Evolutionary conservation across 805 yeast species (phyloP), one percentile per base, ranked within the genome.

Genomic region (Kazachstania taianensis): DNA sequence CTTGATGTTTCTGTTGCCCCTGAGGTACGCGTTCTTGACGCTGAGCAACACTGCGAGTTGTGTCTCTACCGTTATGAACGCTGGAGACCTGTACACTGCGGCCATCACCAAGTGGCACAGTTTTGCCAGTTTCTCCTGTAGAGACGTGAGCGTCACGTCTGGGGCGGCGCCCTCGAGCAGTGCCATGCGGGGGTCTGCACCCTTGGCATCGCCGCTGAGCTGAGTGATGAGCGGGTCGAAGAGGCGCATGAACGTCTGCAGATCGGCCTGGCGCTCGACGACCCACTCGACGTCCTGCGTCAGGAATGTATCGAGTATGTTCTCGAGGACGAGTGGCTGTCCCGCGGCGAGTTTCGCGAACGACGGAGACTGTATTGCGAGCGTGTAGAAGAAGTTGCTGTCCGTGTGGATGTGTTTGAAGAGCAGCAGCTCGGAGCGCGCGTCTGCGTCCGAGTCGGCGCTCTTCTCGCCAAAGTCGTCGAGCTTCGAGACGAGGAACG

Each of bases 111-210:
- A 63, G 50, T 81, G 92, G 3, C 84, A 62, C 9, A 84, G 55
- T 48, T 81, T 79, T 15, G 89, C 77, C 3, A 89, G 55, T 38
- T 70, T 67, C 46, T 81, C 82, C 47, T 75, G 81, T 31, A 67
- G 18, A 24, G 25, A n/a, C n/a, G n/a, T n/a, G n/a, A n/a, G n/a
- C n/a, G n/a, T n/a, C n/a, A n/a, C n/a, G n/a, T n/a, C n/a, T n/a
- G n/a, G n/a, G n/a, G n/a, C n/a, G n/a, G n/a, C n/a, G n/a, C n/a
- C n/a, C n/a, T n/a, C n/a, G n/a, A n/a, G n/a, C n/a, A n/a, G n/a
- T n/a, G n/a, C n/a, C n/a, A n/a, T n/a, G n/a, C n/a, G 25, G 12
- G 17, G 5, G 20, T 32, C 31, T 23, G 29, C 8, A 18, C 15
- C 18, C 4, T 20, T 27, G 2, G 10, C 23, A 12, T 18, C 30